A percentile compares a stretch with the other conserved stretches of the same genome.
These are phyloP conservation scores for Tetradesmus obliquus DNA, from an alignment of 139 green algal genomes.

Conservation along the genomic window DNA sequence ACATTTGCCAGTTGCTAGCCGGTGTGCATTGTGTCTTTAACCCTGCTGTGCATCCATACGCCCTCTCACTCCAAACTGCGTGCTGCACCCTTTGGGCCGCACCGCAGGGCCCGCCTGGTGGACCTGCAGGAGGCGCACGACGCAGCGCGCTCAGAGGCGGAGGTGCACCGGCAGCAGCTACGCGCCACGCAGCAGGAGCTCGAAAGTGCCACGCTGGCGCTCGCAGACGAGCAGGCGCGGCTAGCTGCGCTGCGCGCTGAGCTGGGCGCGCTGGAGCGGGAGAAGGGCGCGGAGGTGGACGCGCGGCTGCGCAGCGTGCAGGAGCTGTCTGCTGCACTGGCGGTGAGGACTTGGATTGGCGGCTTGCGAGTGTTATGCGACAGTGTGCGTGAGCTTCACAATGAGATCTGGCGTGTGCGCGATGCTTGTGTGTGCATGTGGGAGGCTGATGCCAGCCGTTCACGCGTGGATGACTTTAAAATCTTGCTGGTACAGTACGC, in stretches of 20 bases:
- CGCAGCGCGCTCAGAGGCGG: neutral
- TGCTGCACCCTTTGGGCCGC: neutral
- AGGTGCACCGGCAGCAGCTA: conserved; percentile 17
- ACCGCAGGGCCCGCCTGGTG: conserved; percentile 3
- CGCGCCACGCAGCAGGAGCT: conserved; percentile 4
- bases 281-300: conserved; percentile 25
- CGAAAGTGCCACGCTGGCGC: neutral
- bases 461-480: no score
- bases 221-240: conserved; percentile 38
- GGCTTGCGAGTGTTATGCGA: no score
- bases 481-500: no score
- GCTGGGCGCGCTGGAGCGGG: conserved; percentile 7
- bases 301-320: conserved; percentile 14
- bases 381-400: no score
- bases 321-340: conserved; percentile 25
- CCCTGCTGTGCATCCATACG: no score
- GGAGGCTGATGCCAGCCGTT: no score
- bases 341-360: neutral
- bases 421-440: no score
- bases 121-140: conserved; percentile 14
- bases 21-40: no score
- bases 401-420: no score
- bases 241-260: conserved; percentile 5
- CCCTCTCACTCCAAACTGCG: neutral
- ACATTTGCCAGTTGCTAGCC: no score